A percentile compares a stretch with the other conserved stretches of the same genome.
phyloP scores from a whole-genome alignment of 805 yeast genomes.

The Naumovozyma baii region DNA sequence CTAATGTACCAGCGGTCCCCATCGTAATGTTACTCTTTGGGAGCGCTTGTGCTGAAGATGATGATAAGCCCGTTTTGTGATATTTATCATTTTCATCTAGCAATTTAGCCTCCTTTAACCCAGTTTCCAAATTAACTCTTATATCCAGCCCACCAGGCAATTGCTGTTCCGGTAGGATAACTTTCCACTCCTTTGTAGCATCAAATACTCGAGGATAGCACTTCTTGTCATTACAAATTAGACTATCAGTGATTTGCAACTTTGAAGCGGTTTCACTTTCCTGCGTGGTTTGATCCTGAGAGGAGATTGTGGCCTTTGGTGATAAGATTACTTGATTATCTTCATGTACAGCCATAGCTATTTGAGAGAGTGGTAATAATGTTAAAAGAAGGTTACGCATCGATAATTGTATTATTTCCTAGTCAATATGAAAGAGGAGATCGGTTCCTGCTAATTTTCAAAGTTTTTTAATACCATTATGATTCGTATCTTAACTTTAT shows the following conservation, averaged over 20 bases:
- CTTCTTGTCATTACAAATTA: constrained; percentile 32
- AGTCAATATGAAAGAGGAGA: too few species aligned
- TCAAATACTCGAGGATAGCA: constrained; percentile 59
- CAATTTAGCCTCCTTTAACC: constrained; percentile 58
- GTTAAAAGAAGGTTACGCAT: background rate
- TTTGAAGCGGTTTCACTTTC: too few species aligned
- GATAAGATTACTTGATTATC: constrained; percentile 2
- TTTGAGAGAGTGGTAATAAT: background rate
- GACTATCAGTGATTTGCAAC: constrained; percentile 4
- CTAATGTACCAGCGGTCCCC: background rate
- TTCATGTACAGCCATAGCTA: background rate
- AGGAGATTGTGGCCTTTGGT: background rate
- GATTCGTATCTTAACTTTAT: too few species aligned
- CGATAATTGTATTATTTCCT: too few species aligned
- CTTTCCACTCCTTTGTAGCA: constrained; percentile 62
- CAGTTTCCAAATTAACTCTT: constrained; percentile 63
- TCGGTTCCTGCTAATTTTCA: too few species aligned
- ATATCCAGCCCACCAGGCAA: constrained; percentile 73
- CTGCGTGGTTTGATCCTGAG: too few species aligned
- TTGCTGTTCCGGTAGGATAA: constrained; percentile 57
- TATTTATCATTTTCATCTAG: constrained; percentile 3
- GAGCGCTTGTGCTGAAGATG: background rate
- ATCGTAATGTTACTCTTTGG: background rate
- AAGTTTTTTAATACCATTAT: too few species aligned
- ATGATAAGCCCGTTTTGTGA: background rate